phyloP scores from a whole-genome alignment of 1,284 basidiomycete species.

The Fistulina hepatica region DNA sequence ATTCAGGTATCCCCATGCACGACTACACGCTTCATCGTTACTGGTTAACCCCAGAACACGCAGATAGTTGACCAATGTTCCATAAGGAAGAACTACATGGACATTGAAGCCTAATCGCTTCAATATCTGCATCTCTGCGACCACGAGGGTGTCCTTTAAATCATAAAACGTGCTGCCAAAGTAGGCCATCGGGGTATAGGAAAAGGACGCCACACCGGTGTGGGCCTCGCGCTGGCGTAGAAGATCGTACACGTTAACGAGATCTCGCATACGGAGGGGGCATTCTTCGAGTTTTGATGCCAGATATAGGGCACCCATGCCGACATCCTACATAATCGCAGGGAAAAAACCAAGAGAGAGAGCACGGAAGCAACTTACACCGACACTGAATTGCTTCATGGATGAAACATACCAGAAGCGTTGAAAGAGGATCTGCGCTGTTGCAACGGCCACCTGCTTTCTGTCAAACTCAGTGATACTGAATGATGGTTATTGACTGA shows the following conservation, averaged over 20 bases:
- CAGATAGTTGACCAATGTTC: constrained; percentile 91
- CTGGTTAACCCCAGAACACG: constrained; percentile 76
- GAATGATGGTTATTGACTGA: no score
- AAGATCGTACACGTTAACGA: constrained; percentile 91
- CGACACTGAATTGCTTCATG: constrained; percentile 86
- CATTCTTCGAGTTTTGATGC: constrained; percentile 96
- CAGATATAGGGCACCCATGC: constrained; percentile 88
- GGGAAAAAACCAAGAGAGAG: constrained; percentile 6
- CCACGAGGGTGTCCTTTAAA: constrained; percentile 81
- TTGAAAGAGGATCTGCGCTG: constrained; percentile 93
- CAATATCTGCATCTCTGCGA: constrained; percentile 95
- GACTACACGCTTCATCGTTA: constrained; percentile 59
- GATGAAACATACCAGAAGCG: constrained; percentile 96
- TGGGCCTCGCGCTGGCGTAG: constrained; percentile 58
- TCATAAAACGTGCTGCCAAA: constrained; percentile 79
- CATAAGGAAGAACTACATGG: constrained; percentile 85
- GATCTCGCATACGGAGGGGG: constrained; percentile 81
- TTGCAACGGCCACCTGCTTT: constrained; percentile 93
- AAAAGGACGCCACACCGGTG: constrained; percentile 38
- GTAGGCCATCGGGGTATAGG: constrained; percentile 77
- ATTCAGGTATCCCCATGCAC: constrained; percentile 85
- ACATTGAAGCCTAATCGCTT: constrained; percentile 90
- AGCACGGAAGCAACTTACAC: constrained; percentile 42
- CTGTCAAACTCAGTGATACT: constrained; percentile 30
- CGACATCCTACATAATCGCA: constrained; percentile 58